phyloP scores from a whole-genome alignment of 2,329 filamentous ascomycete genomes.

The Pezicula neosporulosa region DNA sequence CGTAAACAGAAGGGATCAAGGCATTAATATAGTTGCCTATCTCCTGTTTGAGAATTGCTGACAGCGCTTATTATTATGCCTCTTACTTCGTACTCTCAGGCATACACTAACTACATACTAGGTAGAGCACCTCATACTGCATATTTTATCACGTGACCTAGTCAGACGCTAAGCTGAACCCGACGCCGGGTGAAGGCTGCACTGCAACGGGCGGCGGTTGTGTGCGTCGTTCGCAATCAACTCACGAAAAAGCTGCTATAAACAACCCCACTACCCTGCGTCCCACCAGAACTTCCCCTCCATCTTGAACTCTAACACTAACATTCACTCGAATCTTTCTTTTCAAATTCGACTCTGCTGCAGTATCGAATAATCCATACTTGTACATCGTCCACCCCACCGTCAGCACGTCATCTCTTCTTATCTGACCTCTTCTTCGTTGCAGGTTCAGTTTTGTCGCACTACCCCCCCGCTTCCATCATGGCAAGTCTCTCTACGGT shows the following conservation, averaged over 20 bases:
- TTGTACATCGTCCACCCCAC: not conserved
- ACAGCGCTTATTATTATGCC: no score
- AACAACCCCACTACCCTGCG: slow-evolving; percentile 1
- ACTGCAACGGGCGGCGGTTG: no score
- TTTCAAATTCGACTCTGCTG: not conserved
- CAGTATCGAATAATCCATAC: not conserved
- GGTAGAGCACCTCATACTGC: no score
- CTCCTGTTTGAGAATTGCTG: no score
- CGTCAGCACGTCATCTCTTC: not conserved
- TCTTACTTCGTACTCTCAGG: no score
- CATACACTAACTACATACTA: no score
- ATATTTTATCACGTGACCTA: no score
- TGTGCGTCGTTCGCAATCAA: not conserved
- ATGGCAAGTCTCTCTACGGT: slow-evolving; percentile 15
- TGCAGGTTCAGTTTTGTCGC: not conserved
- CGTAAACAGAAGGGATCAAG: no score
- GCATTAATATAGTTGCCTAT: no score
- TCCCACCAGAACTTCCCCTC: not conserved
- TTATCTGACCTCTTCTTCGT: not conserved
- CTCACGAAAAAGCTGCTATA: not conserved
- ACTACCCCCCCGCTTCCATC: slow-evolving; percentile 4
- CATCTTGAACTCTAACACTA: no score
- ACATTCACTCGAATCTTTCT: not conserved
- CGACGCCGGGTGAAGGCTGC: no score
- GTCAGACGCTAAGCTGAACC: no score